Percentiles rank a stretch among this genome's conserved stretches.
phyloP scores from a whole-genome alignment of 2,329 filamentous ascomycete genomes.

The Xylariaceae sp. region DNA sequence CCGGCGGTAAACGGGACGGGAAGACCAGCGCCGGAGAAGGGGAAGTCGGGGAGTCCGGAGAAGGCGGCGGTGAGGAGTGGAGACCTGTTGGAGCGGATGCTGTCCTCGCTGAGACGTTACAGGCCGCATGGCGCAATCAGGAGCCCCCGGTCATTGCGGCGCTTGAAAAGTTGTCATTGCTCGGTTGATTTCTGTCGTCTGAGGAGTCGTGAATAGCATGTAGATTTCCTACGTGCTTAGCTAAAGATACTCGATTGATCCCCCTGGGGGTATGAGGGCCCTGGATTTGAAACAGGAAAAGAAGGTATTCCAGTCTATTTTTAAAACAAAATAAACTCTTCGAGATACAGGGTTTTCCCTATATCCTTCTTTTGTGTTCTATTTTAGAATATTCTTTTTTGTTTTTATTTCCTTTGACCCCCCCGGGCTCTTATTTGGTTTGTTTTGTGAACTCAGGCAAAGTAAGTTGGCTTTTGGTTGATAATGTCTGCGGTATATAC shows the following conservation, averaged over 20 bases:
- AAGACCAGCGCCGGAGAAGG: constrained; percentile 8
- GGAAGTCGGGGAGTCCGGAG: constrained; percentile 21
- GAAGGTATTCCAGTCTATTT: no score
- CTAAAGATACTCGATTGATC: background rate
- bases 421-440: background rate
- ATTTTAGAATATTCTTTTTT: background rate
- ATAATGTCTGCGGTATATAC: constrained; percentile 21
- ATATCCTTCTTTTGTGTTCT: no score
- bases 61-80: constrained; percentile 26
- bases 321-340: constrained; percentile 9
- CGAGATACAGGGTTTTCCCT: no score
- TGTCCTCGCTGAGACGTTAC: constrained; percentile 47
- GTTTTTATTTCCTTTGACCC: background rate
- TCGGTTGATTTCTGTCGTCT: constrained; percentile 35
- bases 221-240: background rate
- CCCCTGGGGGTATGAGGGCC: background rate
- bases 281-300: no score
- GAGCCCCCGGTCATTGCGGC: constrained; percentile 45
- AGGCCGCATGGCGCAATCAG: constrained; percentile 41
- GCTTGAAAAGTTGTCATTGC: constrained; percentile 45
- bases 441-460: background rate
- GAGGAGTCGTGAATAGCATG: background rate
- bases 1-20: constrained; percentile 9
- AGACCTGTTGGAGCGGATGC: constrained; percentile 45
- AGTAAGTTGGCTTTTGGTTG: constrained; percentile 1